phyloP scores from a whole-genome alignment of 208 protist species.

The Trypanosoma melophagium region DNA sequence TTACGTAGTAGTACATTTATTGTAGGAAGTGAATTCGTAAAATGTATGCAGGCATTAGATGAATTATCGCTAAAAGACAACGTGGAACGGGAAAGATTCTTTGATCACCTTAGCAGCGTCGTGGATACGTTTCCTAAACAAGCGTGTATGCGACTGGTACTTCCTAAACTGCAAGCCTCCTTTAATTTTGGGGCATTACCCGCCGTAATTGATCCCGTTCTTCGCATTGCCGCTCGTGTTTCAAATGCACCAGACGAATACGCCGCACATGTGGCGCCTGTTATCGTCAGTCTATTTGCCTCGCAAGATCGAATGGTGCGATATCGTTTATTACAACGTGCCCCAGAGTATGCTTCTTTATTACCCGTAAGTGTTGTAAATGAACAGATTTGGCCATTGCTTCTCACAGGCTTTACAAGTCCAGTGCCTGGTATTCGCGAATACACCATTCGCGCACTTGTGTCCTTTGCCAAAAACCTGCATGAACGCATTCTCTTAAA shows the following conservation, averaged over 20 bases:
- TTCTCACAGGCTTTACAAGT: conserved; percentile 65
- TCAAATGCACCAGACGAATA: conserved; percentile 42
- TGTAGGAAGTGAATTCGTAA: conserved; percentile 55
- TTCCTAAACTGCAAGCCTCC: conserved; percentile 54
- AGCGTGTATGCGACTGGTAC: conserved; percentile 55
- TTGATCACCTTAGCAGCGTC: conserved; percentile 45
- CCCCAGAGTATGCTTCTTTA: conserved; percentile 41
- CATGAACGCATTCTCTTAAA: conserved; percentile 40
- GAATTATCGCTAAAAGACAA: conserved; percentile 67
- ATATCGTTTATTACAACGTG: conserved; percentile 62
- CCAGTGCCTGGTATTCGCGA: conserved; percentile 64
- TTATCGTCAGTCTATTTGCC: conserved; percentile 62
- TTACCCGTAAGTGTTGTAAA: conserved; percentile 43
- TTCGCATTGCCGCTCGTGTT: conserved; percentile 54
- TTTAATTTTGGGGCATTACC: conserved; percentile 48
- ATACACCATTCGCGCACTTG: conserved; percentile 66
- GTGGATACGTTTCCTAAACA: conserved; percentile 55
- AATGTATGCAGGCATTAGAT: conserved; percentile 55
- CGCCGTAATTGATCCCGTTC: conserved; percentile 53
- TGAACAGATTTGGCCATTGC: conserved; percentile 71
- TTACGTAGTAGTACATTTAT: conserved; percentile 62
- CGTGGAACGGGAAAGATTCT: conserved; percentile 53
- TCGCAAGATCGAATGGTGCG: conserved; percentile 59
- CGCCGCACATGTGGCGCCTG: conserved; percentile 46
- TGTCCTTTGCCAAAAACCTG: conserved; percentile 65